Base-by-base conservation (phyloP, 345 rosid species). In the Eucalyptus tenuipes region DNA sequence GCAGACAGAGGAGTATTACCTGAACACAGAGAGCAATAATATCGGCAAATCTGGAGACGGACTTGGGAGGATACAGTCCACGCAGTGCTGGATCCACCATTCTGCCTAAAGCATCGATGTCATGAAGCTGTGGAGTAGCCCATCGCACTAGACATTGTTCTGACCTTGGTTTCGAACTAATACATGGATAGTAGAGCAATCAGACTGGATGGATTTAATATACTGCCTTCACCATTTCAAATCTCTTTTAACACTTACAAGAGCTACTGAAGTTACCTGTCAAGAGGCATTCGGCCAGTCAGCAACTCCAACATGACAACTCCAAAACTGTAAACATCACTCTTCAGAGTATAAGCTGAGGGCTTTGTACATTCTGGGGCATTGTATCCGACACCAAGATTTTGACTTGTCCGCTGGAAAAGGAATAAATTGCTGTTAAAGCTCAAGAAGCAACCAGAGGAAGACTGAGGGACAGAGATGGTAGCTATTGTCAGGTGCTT, bases 271-370 rank as follows among this genome's bases (percentile, higher is more conserved):
- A 55, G 61, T n/a, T 80, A 97, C 99, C 92, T 93, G 92, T 98
- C 98, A 75, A 91, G 87, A 89, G 99, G 99, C 95, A 87, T 94
- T 88, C 98, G 94, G 24, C 99, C 99, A 3, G 98, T 95, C 88
- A 98, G 87, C 42, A 98, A 90, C 93, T 98, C 99, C 88, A 98
- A 89, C 99, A 97, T 97, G 82, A 97, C 99, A 87, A 98, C 98
- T 52, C 99, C 99, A 86, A 97, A 96, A 89, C 99, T 95, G 93
- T 97, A 98, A 18, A 96, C 91, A 61, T 98, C 99, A 87, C 99
- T 96, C 95, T 96, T 98, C 87, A 93, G 47, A 13, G 99, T 95
- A 90, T 96, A 98, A 14, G 95, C 94, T 10, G 95, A 91, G 31
- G 98, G 96, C 52, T 84, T 94, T 71, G 92, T 89, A 91, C 99